A percentile compares a stretch with the other conserved stretches of the same genome.
phyloP scores from a whole-genome alignment of 768 basidiomycete species.

The Mycena filopes region DNA sequence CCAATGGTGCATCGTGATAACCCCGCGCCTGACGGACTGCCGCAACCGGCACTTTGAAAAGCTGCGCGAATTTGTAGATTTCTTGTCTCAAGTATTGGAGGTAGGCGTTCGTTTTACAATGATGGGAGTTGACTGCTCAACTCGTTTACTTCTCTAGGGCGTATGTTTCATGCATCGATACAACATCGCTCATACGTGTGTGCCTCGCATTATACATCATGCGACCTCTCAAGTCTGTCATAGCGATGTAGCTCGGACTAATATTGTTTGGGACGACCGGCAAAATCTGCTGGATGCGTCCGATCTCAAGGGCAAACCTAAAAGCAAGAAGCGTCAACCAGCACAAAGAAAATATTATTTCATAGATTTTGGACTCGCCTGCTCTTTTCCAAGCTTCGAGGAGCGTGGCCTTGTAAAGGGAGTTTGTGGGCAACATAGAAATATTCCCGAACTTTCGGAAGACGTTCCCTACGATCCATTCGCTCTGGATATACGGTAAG shows the following conservation, averaged over 20 bases:
- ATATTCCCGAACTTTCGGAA: constrained; percentile 34
- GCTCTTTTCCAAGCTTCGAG: constrained; percentile 33
- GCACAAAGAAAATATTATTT: constrained; percentile 26
- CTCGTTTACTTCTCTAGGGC: constrained; percentile 7
- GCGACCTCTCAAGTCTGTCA: neutral
- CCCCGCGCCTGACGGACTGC: constrained; percentile 32
- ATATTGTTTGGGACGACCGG: constrained; percentile 32
- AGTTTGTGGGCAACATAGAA: constrained; percentile 31
- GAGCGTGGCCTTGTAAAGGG: constrained; percentile 32
- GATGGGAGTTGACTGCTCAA: neutral
- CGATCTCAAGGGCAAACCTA: constrained; percentile 17
- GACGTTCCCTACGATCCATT: constrained; percentile 33
- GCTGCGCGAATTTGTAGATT: constrained; percentile 29
- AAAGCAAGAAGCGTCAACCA: constrained; percentile 8
- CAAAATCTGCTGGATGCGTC: constrained; percentile 15
- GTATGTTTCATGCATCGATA: constrained; percentile 35
- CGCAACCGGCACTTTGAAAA: constrained; percentile 21
- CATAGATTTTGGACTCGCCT: constrained; percentile 33
- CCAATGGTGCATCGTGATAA: constrained; percentile 32
- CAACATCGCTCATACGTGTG: constrained; percentile 33
- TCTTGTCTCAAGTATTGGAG: constrained; percentile 30
- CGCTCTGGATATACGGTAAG: constrained; percentile 30
- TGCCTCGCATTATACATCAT: neutral
- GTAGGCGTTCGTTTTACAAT: neutral
- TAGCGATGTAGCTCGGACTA: constrained; percentile 33